Conservation (phyloP, 352 stramenopile species). For the Phytophthora cajani region DNA sequence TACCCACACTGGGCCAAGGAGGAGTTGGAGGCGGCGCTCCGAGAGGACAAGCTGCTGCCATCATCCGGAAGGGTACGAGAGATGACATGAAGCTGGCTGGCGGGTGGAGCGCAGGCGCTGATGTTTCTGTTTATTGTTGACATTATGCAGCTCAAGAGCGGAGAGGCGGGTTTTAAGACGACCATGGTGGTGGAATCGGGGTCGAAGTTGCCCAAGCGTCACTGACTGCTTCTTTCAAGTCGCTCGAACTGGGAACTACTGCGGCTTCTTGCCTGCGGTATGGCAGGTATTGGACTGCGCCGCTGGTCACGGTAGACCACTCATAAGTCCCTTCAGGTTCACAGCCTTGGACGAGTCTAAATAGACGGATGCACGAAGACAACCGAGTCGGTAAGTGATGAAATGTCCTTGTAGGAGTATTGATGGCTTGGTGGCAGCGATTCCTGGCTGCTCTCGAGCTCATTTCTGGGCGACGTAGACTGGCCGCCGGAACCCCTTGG, state of each 20-base stretch:
- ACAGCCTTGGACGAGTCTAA: conserved; percentile 28
- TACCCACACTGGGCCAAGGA: conserved; percentile 75
- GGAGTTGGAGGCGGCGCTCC: conserved; percentile 60
- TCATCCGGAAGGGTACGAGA: conserved; percentile 75
- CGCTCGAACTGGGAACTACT: conserved; percentile 16
- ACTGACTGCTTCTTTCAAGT: conserved; percentile 10
- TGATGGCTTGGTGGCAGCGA: conserved; percentile 14
- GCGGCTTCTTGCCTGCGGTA: conserved; percentile 31
- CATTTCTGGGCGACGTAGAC: conserved; percentile 82
- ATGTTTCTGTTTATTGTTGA: conserved; percentile 1
- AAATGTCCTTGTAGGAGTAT: conserved; percentile 22
- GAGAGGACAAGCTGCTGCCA: conserved; percentile 77
- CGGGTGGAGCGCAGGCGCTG: not conserved
- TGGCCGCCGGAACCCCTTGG: conserved; percentile 76
- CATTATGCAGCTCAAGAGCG: conserved; percentile 55
- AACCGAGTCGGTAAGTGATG: conserved; percentile 40
- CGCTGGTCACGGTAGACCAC: conserved; percentile 27
- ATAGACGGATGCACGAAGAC: conserved; percentile 45
- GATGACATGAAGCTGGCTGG: not conserved
- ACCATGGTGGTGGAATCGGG: not conserved
- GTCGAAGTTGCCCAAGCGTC: conserved; percentile 1
- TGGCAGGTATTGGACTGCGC: conserved; percentile 15
- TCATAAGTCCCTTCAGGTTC: conserved; percentile 14
- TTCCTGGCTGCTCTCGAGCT: conserved; percentile 9
- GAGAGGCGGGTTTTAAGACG: conserved; percentile 51